phyloP scores from a whole-genome alignment of 257 asterid genomes.

The Mitragyna speciosa region DNA sequence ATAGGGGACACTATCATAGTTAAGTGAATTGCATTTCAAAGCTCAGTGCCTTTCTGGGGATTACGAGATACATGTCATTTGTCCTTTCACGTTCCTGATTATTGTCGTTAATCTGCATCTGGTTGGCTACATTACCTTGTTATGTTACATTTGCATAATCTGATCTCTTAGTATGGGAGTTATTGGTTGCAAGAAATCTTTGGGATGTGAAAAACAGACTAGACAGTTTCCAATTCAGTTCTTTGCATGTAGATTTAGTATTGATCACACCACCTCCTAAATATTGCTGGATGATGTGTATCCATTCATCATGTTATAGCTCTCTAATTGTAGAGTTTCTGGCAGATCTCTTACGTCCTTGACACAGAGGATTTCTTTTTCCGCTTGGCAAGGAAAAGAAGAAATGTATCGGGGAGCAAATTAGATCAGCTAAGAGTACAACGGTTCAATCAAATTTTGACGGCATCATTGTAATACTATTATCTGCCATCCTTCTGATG shows the following conservation, averaged over 20 bases:
- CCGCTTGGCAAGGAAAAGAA: conserved; percentile 63
- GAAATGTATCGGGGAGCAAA: conserved; percentile 19
- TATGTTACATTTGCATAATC: background rate
- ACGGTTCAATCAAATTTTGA: conserved; percentile 52
- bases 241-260: background rate
- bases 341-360: conserved; percentile 84
- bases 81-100: background rate
- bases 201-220: background rate
- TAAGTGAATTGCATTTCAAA: too few relatives aligned
- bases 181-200: background rate
- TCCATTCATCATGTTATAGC: background rate
- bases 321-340: conserved; percentile 16
- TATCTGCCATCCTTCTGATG: background rate
- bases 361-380: conserved; percentile 90
- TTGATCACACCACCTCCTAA: background rate
- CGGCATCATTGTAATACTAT: conserved; percentile 29
- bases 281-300: background rate
- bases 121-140: background rate
- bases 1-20: too few relatives aligned
- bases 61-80: background rate
- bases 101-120: background rate
- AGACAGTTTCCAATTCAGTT: background rate
- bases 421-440: conserved; percentile 44
- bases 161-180: background rate
- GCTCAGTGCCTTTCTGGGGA: too few relatives aligned